Base-by-base conservation (phyloP, 495 filamentous ascomycete genomes). In the Amniculicola lignicola region DNA sequence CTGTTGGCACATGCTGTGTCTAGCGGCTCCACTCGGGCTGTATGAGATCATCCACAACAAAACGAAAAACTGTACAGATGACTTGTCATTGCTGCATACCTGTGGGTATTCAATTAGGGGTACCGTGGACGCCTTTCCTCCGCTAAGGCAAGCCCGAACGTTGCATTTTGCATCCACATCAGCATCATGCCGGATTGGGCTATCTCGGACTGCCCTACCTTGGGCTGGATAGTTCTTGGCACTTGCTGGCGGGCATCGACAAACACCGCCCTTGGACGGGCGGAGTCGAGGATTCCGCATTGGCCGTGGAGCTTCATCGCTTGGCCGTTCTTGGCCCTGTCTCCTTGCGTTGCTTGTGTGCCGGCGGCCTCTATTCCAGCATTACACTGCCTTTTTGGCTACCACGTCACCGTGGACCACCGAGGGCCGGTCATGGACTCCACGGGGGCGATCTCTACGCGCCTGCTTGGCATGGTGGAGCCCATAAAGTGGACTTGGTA, bases 281-380 rank as follows among this genome's bases (percentile, higher is more conserved):
- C 57, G 50, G 57, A 60, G 49, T 60, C 31, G 38, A 60, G 35
- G 18, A 47, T 53, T 54, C 44, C 50, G 50, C 57, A 60, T 60
- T 39, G 42, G 49, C 50, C 29, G 42, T 54, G 50, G 49, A 60
- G 57, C 57, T 52, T 54, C 49, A 25, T 24, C 7, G 33, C 57
- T 60, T 54, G 57, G 57, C 49, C 23, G 11, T 18, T 49, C 57
- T 60, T 60, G 57, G 57, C 7, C 28, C 23, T 53, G 56, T 54
- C 45, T 54, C 49, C 57, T 60, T 60, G 57, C 57, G 28, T 54
- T 54, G 50, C 50, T 54, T 60, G 57, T 60, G 48, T 52, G 22
- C 37, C 48, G 15, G 35, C 31, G 23, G 25, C 18, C 14, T 58
- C 47, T 46, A 52, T 37, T 47, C 18, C 38, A 59, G 15, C 49